Conservation (phyloP, 2,329 filamentous ascomycete genomes). For the Paraphaeosphaeria minitans region DNA sequence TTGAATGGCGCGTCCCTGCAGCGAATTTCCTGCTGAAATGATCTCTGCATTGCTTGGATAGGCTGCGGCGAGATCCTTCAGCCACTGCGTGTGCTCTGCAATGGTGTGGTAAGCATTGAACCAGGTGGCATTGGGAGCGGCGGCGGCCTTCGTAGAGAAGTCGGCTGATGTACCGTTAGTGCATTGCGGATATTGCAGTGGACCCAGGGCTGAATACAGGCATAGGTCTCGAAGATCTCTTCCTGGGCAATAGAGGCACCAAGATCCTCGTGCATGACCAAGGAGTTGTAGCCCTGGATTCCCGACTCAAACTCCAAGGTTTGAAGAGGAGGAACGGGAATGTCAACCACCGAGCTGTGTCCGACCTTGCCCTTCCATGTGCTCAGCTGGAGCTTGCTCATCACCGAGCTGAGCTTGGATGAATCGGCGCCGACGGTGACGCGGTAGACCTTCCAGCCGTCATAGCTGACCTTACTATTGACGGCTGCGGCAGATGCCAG, state of each 20-base stretch:
- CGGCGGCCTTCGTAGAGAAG: conserved; percentile 15
- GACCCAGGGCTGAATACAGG: conserved; percentile 28
- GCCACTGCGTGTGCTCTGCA: conserved; percentile 42
- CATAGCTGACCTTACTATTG: conserved; percentile 38
- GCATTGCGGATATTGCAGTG: conserved; percentile 11
- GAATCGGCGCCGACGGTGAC: conserved; percentile 38
- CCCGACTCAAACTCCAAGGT: conserved; percentile 35
- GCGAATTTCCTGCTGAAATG: conserved; percentile 41
- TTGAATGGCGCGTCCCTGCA: conserved; percentile 44
- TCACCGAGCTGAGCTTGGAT: conserved; percentile 33
- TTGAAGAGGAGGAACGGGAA: conserved; percentile 42
- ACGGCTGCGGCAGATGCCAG: conserved; percentile 41
- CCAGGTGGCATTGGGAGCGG: conserved; percentile 39
- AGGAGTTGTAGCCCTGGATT: conserved; percentile 32
- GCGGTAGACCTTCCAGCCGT: conserved; percentile 45
- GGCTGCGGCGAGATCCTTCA: conserved; percentile 41
- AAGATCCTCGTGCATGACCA: conserved; percentile 46
- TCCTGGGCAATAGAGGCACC: conserved; percentile 43
- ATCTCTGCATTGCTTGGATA: conserved; percentile 44
- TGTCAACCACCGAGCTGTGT: conserved; percentile 41
- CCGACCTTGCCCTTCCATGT: conserved; percentile 43
- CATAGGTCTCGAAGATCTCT: conserved; percentile 35
- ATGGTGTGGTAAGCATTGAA: conserved; percentile 46
- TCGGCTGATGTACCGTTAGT: conserved; percentile 32
- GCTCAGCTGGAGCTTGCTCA: conserved; percentile 38